phyloP scores from a whole-genome alignment of 192 early-diverging fungal genomes.

The Neocallimastix lanati region DNA sequence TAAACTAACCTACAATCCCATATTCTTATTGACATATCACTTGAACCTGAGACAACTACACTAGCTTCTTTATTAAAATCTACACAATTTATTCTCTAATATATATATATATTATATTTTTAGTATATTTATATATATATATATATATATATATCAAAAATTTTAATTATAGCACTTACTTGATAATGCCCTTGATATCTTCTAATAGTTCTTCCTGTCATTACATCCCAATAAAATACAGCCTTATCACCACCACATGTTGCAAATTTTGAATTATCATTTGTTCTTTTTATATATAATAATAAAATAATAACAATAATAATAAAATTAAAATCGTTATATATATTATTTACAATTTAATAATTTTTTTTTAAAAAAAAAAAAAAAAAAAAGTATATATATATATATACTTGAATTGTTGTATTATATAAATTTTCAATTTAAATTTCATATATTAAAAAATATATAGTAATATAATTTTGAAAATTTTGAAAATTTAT shows the following conservation, averaged over 20 bases:
- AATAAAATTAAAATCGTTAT: too few relatives aligned
- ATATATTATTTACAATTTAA: too few relatives aligned
- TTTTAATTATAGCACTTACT: constrained; percentile 7
- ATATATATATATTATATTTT: too few relatives aligned
- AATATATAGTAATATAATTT: too few relatives aligned
- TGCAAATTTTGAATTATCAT: constrained; percentile 46
- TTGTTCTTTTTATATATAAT: constrained; percentile 14
- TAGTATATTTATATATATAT: neutral
- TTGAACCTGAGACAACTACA: constrained; percentile 63
- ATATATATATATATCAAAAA: neutral
- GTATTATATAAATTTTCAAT: neutral
- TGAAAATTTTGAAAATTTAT: too few relatives aligned
- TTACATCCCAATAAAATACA: constrained; percentile 77
- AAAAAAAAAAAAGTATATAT: too few relatives aligned
- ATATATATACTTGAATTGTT: too few relatives aligned
- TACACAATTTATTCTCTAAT: constrained; percentile 59
- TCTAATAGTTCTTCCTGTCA: constrained; percentile 45
- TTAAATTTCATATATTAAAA: too few relatives aligned
- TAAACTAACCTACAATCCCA: constrained; percentile 59
- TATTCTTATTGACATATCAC: constrained; percentile 52
- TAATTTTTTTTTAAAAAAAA: too few relatives aligned
- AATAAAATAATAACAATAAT: too few relatives aligned
- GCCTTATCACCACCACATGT: constrained; percentile 65
- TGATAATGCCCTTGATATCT: constrained; percentile 63
- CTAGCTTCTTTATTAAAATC: constrained; percentile 58